A percentile compares a stretch with the other conserved stretches of the same genome.
Conservation (phyloP, 1,284 basidiomycete genomes). For the Puccinia coronata region DNA sequence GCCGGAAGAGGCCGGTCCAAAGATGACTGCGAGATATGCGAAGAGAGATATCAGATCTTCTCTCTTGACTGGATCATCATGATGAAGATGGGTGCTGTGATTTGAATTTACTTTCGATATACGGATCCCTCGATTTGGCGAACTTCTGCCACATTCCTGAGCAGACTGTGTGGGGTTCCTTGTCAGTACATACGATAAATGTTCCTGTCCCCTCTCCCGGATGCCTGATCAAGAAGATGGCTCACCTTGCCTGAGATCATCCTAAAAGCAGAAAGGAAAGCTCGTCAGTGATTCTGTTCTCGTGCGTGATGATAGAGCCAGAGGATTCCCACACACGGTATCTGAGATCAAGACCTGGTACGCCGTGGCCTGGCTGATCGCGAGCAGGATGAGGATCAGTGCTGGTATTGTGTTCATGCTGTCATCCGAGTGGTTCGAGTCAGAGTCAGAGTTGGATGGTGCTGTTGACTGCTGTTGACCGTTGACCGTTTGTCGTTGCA, state of each 20-base stretch:
- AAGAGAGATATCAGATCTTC: no score
- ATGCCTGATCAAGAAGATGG: background rate
- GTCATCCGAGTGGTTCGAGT: background rate
- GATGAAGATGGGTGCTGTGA: no score
- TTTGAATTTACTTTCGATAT: slow-evolving; percentile 48
- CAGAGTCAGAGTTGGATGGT: background rate
- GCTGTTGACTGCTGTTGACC: background rate
- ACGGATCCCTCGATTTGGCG: slow-evolving; percentile 46
- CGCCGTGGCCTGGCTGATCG: background rate
- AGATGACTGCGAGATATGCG: slow-evolving; percentile 82
- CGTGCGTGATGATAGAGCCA: background rate
- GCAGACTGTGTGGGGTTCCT: slow-evolving; percentile 7
- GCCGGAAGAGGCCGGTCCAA: slow-evolving; percentile 75
- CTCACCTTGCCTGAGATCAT: slow-evolving; percentile 45
- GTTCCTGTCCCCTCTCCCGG: no score
- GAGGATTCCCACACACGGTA: slow-evolving; percentile 5
- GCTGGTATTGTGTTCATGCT: background rate
- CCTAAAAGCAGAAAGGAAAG: slow-evolving; percentile 16
- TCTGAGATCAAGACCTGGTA: slow-evolving; percentile 49
- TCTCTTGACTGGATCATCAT: no score
- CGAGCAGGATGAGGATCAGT: background rate
- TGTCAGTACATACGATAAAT: no score
- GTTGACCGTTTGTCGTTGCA: no score
- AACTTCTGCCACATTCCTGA: slow-evolving; percentile 49
- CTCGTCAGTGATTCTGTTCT: background rate